phyloP scores from a whole-genome alignment of 2,329 filamentous ascomycete genomes.

The Colletotrichum phormii region DNA sequence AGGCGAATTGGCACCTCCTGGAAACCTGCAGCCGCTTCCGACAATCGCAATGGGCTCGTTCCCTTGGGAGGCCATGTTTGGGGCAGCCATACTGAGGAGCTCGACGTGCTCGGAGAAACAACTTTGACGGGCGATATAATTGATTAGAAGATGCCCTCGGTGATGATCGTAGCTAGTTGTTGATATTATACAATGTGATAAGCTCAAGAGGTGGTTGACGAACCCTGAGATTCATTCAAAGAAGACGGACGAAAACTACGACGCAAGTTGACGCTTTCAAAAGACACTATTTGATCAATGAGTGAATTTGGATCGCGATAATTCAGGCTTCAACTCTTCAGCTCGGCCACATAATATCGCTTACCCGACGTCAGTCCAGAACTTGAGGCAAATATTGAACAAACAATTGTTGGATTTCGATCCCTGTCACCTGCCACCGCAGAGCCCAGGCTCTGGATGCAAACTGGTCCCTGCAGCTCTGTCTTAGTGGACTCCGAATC shows the following conservation, averaged over 20 bases:
- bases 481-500: not conserved
- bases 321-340: not conserved
- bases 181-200: not conserved
- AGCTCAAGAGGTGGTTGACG: not conserved
- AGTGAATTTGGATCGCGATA: not conserved
- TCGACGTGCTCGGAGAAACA: not conserved
- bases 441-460: not conserved
- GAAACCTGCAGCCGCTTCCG: constrained; percentile 39
- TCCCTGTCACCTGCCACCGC: not conserved
- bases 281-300: not conserved
- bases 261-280: not conserved
- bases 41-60: constrained; percentile 41
- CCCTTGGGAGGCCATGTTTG: not conserved
- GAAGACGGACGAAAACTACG: not conserved
- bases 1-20: constrained; percentile 37
- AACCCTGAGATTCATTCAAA: not conserved
- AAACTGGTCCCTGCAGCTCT: not conserved
- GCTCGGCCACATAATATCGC: not conserved
- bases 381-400: not conserved
- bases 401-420: not conserved
- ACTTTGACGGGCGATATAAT: too few species aligned
- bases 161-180: not conserved
- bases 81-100: not conserved
- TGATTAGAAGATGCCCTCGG: too few species aligned
- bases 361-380: not conserved